A percentile compares a stretch with the other conserved stretches of the same genome.
These are phyloP conservation scores for Saccharomycopsis fermentans DNA, from an alignment of 805 yeast species.

Conservation along the genomic window DNA sequence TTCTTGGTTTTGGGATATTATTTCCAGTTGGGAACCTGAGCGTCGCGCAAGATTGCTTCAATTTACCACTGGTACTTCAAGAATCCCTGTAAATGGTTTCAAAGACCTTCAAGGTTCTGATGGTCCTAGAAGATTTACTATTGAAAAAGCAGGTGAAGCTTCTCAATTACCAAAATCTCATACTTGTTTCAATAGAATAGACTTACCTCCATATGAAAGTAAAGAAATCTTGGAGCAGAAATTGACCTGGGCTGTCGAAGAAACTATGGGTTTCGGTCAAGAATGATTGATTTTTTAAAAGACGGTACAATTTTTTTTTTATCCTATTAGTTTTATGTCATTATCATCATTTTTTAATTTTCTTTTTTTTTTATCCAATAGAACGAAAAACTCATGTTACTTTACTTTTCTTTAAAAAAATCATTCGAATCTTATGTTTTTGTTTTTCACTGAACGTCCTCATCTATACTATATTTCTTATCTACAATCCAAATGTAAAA, in stretches of 20 bases:
- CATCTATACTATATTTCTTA: too few relatives aligned
- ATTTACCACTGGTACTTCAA: slow-evolving; percentile 97
- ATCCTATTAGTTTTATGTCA: slow-evolving; percentile 29
- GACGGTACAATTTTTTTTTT: slow-evolving; percentile 17
- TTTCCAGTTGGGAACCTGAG: slow-evolving; percentile 90
- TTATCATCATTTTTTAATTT: background rate
- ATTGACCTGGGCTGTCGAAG: slow-evolving; percentile 93
- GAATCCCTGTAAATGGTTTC: slow-evolving; percentile 98
- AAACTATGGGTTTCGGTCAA: slow-evolving; percentile 98
- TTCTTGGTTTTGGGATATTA: slow-evolving; percentile 98
- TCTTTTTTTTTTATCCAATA: too few relatives aligned
- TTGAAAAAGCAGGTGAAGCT: slow-evolving; percentile 94
- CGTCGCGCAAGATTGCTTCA: slow-evolving; percentile 92
- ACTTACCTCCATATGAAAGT: slow-evolving; percentile 86
- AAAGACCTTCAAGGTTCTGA: slow-evolving; percentile 98
- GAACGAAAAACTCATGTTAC: too few relatives aligned
- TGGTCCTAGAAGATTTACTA: slow-evolving; percentile 98
- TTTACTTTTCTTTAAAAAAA: too few relatives aligned
- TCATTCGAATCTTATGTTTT: too few relatives aligned
- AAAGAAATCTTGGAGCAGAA: slow-evolving; percentile 80
- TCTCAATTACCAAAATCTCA: slow-evolving; percentile 93
- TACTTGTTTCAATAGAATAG: slow-evolving; percentile 98
- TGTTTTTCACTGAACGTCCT: too few relatives aligned
- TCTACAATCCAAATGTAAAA: too few relatives aligned
- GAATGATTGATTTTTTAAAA: slow-evolving; percentile 37